Evolutionary conservation across 352 stramenopile species (phyloP), one percentile per base, ranked within the genome.

Genomic region (Pythium guiyangense): DNA sequence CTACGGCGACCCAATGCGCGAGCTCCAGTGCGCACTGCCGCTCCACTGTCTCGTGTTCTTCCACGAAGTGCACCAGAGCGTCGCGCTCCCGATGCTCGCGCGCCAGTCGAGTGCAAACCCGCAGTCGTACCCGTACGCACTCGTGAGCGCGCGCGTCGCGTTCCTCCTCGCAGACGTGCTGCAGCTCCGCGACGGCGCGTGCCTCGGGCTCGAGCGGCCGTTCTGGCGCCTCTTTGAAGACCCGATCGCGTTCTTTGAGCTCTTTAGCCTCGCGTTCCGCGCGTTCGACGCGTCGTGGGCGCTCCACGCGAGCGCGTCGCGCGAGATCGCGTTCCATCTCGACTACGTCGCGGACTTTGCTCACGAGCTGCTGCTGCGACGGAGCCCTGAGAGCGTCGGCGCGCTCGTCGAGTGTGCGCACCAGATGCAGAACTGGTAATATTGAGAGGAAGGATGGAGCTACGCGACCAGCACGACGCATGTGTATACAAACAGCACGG

Each of bases 141-240:
- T 84, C 14, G 67, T 86, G 0, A 75, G 65, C 5, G 74, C 74
- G 9, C 67, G 79, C 49, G 67, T 94, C 20, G 62, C 70, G 2
- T 86, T 84, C 22, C 52, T 92, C 31, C 55, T 90, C 10, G 67
- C 79, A 0, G 80, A 94, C 27, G 57, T 91, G 55, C 62, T 94
- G 43, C 80, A 94, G 58, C 67, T 94, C 10, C 75, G 73, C 52
- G 81, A 90, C 42, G 84, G 84, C 9, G 74, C 70, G 5, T 94
- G 83, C 52, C 59, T 94, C 18, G 84, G 83, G 10, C 73, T 71
- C 0, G 84, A 92, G 62, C 78, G 83, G 9, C 79, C 83, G 26
- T 94, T 92, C 59, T 94, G 84, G 84, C 80, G 78, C 9, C 66
- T 92, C 1, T 94, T 94, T 65, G 84, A 94, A 52, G 84, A 94